phyloP scores from a whole-genome alignment of 2,329 filamentous ascomycete species.

The Xenoacremonium recifei region DNA sequence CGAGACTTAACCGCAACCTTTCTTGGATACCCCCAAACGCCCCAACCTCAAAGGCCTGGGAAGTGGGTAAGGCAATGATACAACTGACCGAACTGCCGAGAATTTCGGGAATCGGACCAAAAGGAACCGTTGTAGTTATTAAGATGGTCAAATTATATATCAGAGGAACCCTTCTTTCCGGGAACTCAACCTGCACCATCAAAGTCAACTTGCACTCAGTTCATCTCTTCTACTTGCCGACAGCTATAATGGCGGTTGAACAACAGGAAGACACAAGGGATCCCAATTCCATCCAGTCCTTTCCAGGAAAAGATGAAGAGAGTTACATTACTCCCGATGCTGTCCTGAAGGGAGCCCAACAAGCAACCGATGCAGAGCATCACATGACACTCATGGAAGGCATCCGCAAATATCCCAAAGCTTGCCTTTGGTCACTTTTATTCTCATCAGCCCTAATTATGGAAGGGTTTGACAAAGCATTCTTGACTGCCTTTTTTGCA shows the following conservation, averaged over 20 bases:
- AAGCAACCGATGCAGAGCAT: slow-evolving; percentile 15
- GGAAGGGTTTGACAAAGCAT: slow-evolving; percentile 27
- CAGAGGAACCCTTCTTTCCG: too few relatives aligned
- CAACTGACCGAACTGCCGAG: too few relatives aligned
- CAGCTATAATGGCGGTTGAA: slow-evolving; percentile 9
- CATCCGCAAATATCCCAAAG: slow-evolving; percentile 20
- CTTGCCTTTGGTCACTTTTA: slow-evolving; percentile 25
- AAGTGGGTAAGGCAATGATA: too few relatives aligned
- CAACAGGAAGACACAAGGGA: slow-evolving; percentile 15
- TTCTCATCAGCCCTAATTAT: slow-evolving; percentile 32
- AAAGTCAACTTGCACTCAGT: too few relatives aligned
- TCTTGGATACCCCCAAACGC: too few relatives aligned
- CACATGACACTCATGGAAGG: slow-evolving; percentile 13
- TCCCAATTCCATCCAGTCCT: slow-evolving; percentile 6
- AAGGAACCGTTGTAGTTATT: too few relatives aligned
- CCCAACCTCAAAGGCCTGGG: too few relatives aligned
- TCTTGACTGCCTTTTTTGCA: slow-evolving; percentile 25
- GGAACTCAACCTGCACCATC: too few relatives aligned
- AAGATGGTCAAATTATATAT: too few relatives aligned
- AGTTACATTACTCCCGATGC: slow-evolving; percentile 8
- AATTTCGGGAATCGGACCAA: too few relatives aligned
- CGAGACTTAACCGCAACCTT: too few relatives aligned
- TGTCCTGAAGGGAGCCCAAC: slow-evolving; percentile 14
- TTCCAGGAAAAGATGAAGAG: slow-evolving; percentile 13
- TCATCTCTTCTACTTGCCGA: too few relatives aligned